Evolutionary conservation across 495 filamentous ascomycete genomes (phyloP).

Genomic region (Apodospora peruviana): DNA sequence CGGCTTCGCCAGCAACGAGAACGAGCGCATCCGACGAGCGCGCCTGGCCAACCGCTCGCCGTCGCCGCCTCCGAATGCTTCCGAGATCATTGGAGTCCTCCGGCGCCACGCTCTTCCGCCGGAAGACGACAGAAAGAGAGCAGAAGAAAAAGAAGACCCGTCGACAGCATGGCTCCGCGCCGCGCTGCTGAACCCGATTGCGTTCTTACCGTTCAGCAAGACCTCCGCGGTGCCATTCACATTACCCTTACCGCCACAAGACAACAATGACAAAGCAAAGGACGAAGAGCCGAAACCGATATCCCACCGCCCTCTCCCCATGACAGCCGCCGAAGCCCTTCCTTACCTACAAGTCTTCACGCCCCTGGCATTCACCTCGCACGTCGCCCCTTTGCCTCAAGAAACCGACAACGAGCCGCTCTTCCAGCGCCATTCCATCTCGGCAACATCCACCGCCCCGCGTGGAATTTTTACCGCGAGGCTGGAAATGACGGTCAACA

Average conservation of each 20-base stretch:
- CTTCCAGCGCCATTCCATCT: slow-evolving; percentile 36
- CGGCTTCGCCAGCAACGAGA: slow-evolving; percentile 27
- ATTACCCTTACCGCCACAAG: neutral
- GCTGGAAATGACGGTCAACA: slow-evolving; percentile 44
- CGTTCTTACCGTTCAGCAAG: slow-evolving; percentile 46
- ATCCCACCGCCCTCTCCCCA: slow-evolving; percentile 49
- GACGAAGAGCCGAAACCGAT: slow-evolving; percentile 27
- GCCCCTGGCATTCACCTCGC: slow-evolving; percentile 46
- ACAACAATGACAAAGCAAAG: slow-evolving; percentile 12
- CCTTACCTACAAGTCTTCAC: slow-evolving; percentile 54
- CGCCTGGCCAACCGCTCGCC: slow-evolving; percentile 15
- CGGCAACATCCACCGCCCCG: slow-evolving; percentile 25
- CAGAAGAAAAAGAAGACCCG: slow-evolving; percentile 13
- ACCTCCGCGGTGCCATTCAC: slow-evolving; percentile 12
- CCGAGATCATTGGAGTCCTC: slow-evolving; percentile 32
- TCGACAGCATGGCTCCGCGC: slow-evolving; percentile 29
- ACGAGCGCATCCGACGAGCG: slow-evolving; percentile 31
- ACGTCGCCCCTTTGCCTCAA: slow-evolving; percentile 33
- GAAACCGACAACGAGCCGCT: slow-evolving; percentile 15
- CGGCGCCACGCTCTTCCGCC: slow-evolving; percentile 31
- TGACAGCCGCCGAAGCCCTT: slow-evolving; percentile 46
- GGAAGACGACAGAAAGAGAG: slow-evolving; percentile 22
- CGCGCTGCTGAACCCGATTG: slow-evolving; percentile 38
- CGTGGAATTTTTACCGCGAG: slow-evolving; percentile 39
- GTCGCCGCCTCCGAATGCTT: slow-evolving; percentile 18